phyloP scores from a whole-genome alignment of 1,284 basidiomycete genomes.

The Marasmius fiardii region DNA sequence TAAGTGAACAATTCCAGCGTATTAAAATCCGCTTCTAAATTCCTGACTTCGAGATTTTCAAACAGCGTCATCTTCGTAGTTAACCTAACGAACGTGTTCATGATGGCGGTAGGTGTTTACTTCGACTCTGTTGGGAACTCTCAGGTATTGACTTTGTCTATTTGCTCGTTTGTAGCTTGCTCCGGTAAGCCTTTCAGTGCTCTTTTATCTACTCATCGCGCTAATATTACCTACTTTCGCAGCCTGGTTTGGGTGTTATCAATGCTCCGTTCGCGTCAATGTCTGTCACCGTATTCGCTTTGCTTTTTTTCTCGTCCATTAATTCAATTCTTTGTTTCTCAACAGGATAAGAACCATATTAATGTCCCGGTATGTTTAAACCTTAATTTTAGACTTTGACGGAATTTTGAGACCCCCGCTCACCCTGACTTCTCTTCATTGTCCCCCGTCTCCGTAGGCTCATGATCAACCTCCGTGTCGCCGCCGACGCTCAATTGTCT shows the following conservation, averaged over 20 bases:
- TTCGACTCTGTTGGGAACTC: neutral
- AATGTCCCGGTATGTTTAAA: neutral
- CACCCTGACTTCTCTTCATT: no score
- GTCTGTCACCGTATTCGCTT: neutral
- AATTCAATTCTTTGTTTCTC: neutral
- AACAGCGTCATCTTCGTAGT: neutral
- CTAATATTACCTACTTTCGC: neutral
- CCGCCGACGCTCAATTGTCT: neutral
- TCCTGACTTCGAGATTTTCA: neutral
- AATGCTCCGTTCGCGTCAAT: neutral
- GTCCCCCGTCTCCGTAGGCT: neutral
- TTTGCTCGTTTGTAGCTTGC: neutral
- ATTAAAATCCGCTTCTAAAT: neutral
- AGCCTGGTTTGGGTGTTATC: neutral
- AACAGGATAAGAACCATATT: neutral
- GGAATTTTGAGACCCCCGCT: neutral
- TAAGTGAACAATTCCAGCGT: neutral
- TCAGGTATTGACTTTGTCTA: neutral
- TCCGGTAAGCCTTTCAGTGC: neutral
- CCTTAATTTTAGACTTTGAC: neutral
- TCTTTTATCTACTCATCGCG: neutral
- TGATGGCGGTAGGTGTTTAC: neutral
- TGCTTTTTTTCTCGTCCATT: neutral
- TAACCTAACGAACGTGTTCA: neutral
- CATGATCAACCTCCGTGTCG: neutral